A percentile compares a stretch with the other conserved stretches of the same genome.
These are phyloP conservation scores for Noccaea caerulescens DNA, from an alignment of 345 rosid species.

Conservation along the genomic window DNA sequence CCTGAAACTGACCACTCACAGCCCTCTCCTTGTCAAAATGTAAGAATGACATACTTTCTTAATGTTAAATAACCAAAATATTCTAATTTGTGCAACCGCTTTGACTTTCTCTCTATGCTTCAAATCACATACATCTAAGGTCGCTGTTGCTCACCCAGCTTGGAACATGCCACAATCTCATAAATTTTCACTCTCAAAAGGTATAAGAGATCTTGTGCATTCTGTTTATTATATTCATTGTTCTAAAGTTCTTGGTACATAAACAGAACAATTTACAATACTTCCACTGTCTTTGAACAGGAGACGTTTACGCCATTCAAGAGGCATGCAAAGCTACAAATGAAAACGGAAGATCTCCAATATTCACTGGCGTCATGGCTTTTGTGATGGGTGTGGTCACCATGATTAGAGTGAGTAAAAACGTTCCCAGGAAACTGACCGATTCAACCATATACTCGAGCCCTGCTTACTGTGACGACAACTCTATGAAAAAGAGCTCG, in stretches of 20 bases:
- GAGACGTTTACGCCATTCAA: slow-evolving; percentile 44
- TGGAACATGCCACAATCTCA: slow-evolving; percentile 50
- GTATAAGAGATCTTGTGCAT: slow-evolving; percentile 34
- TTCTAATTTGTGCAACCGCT: not conserved
- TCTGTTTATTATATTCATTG: too few species aligned
- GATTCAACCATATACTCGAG: slow-evolving; percentile 59
- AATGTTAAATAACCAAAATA: too few species aligned
- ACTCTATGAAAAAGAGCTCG: slow-evolving; percentile 39
- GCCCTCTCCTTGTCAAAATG: slow-evolving; percentile 47
- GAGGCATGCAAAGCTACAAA: slow-evolving; percentile 48
- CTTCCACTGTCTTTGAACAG: slow-evolving; percentile 32
- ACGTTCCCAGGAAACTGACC: slow-evolving; percentile 63
- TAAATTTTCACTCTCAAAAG: slow-evolving; percentile 39
- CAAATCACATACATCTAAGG: not conserved
- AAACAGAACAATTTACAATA: not conserved
- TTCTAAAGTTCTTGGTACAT: not conserved
- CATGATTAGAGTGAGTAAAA: slow-evolving; percentile 67
- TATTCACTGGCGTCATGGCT: slow-evolving; percentile 74
- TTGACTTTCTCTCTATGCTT: not conserved
- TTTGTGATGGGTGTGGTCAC: slow-evolving; percentile 72
- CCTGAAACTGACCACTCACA: slow-evolving; percentile 39
- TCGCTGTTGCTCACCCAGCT: slow-evolving; percentile 24
- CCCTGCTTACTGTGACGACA: slow-evolving; percentile 46
- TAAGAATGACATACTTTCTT: slow-evolving; percentile 27
- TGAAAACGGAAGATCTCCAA: slow-evolving; percentile 49